Conservation (phyloP, 495 filamentous ascomycete species). For the Tuber calosporum region DNA sequence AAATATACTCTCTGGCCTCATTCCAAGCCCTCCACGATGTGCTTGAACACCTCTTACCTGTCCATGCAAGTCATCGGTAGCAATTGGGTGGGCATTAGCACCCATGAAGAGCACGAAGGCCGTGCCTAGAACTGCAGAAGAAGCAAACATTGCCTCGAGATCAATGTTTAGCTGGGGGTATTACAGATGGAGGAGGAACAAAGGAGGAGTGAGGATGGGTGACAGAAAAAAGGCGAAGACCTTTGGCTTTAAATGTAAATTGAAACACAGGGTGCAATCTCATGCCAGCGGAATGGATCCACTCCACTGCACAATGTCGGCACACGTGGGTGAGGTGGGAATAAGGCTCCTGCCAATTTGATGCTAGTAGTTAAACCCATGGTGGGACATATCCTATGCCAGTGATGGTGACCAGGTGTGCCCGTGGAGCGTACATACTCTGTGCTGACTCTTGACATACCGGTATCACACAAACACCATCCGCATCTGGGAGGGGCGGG, state of each 20-base stretch:
- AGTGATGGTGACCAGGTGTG: background rate
- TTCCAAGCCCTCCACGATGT: constrained; percentile 37
- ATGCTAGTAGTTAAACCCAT: background rate
- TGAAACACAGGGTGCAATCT: background rate
- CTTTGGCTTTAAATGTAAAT: constrained; percentile 19
- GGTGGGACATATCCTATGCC: constrained; percentile 3
- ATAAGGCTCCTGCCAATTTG: constrained; percentile 21
- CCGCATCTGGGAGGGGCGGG: background rate
- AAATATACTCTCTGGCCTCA: constrained; percentile 34
- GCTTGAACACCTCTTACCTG: constrained; percentile 25
- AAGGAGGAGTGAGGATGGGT: background rate
- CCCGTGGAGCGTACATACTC: constrained; percentile 2
- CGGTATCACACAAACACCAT: background rate
- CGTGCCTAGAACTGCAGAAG: constrained; percentile 6
- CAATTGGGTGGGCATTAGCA: constrained; percentile 13
- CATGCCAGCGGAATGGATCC: constrained; percentile 15
- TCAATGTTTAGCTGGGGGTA: background rate
- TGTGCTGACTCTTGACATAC: background rate
- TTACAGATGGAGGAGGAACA: background rate
- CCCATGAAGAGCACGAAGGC: constrained; percentile 18
- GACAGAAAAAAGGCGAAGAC: constrained; percentile 1
- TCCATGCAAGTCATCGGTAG: constrained; percentile 2
- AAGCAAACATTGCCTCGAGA: constrained; percentile 13
- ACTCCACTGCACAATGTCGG: background rate
- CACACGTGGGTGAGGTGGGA: background rate